A percentile compares a stretch with the other conserved stretches of the same genome.
These are phyloP conservation scores for Scleromitrula shiraiana DNA, from an alignment of 2,329 filamentous ascomycete species.

Conservation along the genomic window DNA sequence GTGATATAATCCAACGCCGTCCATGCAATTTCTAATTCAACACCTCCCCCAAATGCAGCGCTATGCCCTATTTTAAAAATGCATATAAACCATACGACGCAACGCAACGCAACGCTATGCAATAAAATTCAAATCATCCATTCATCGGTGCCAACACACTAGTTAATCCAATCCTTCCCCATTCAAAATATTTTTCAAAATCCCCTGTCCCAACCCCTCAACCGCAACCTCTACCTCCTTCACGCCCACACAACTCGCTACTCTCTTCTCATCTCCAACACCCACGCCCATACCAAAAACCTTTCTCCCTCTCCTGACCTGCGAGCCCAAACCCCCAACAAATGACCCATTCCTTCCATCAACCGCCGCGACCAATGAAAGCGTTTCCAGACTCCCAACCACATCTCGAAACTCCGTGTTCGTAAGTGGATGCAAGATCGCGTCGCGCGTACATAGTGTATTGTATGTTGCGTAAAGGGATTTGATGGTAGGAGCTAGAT, in stretches of 20 bases:
- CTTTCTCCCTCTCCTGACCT: constrained; percentile 60
- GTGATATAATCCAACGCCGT: background rate
- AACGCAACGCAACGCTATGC: background rate
- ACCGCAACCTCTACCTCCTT: constrained; percentile 69
- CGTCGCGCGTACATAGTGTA: constrained; percentile 73
- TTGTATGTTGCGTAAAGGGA: constrained; percentile 78
- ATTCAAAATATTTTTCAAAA: constrained; percentile 53
- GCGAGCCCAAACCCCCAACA: constrained; percentile 52
- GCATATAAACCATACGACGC: background rate
- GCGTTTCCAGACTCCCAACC: constrained; percentile 77
- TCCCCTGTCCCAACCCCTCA: constrained; percentile 53
- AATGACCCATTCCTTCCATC: constrained; percentile 65
- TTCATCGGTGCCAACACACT: background rate
- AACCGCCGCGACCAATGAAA: constrained; percentile 67
- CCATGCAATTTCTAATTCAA: background rate
- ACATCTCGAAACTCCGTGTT: constrained; percentile 93
- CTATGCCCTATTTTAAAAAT: background rate
- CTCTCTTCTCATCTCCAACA: constrained; percentile 63
- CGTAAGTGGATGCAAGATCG: constrained; percentile 82
- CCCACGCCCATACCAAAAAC: constrained; percentile 37
- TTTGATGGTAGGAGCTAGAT: constrained; percentile 71
- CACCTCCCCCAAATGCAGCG: background rate
- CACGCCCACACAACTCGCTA: constrained; percentile 73
- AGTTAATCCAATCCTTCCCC: constrained; percentile 32
- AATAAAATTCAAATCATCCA: background rate